A percentile compares a stretch with the other conserved stretches of the same genome.
Conservation (phyloP, 2,329 filamentous ascomycete species). For the Aspergillus phoenicis region DNA sequence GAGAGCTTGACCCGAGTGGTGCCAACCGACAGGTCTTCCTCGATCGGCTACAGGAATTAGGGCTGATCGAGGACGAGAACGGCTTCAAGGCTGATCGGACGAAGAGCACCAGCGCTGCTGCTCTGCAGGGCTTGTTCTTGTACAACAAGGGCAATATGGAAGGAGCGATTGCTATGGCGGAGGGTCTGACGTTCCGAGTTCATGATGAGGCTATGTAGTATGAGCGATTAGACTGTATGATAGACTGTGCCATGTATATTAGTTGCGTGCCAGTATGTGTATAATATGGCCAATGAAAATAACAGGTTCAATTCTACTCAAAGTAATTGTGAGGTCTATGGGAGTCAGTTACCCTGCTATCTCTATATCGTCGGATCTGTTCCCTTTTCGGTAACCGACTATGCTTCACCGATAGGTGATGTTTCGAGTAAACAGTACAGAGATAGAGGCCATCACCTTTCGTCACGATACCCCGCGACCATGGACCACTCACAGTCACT, state of each 20-base stretch:
- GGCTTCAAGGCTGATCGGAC: constrained; percentile 51
- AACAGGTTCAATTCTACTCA: too few relatives aligned
- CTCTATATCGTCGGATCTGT: background rate
- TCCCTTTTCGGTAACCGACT: background rate
- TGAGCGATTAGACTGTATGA: constrained; percentile 17
- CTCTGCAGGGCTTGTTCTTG: constrained; percentile 89
- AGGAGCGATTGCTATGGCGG: constrained; percentile 80
- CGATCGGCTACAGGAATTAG: constrained; percentile 66
- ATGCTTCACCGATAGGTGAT: background rate
- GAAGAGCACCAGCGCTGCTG: constrained; percentile 76
- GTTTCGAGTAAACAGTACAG: background rate
- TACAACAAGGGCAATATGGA: constrained; percentile 92
- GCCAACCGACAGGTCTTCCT: constrained; percentile 70
- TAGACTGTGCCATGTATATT: constrained; percentile 25
- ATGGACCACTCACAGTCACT: background rate
- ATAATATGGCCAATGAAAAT: background rate
- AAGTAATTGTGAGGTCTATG: background rate
- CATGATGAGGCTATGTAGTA: constrained; percentile 33
- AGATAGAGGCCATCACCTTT: background rate
- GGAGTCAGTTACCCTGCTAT: background rate
- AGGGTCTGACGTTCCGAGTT: constrained; percentile 44
- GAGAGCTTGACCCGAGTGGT: constrained; percentile 70
- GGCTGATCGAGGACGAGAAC: constrained; percentile 64
- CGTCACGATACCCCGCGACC: background rate
- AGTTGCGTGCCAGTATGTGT: constrained; percentile 3